Conservation (phyloP, 1,139 yeast genomes). For the Kodamaea suecica region DNA sequence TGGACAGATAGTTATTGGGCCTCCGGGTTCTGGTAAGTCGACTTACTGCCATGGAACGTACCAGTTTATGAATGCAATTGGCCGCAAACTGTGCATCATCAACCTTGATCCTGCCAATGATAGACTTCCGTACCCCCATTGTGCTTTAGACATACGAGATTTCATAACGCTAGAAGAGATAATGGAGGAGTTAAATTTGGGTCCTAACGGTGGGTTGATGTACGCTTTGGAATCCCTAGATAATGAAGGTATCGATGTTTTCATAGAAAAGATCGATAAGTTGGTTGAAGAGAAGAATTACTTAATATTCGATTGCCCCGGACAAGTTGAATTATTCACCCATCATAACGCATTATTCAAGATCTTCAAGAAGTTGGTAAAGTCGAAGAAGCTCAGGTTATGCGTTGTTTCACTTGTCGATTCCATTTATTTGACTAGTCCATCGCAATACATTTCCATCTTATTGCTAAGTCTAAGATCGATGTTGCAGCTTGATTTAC, state of each 20-base stretch:
- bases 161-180: slow-evolving; percentile 83
- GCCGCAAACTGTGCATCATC: slow-evolving; percentile 76
- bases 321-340: slow-evolving; percentile 49
- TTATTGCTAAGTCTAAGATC: slow-evolving; percentile 73
- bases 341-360: slow-evolving; percentile 41
- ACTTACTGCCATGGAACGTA: slow-evolving; percentile 91
- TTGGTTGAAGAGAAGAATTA: slow-evolving; percentile 63
- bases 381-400: slow-evolving; percentile 62
- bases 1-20: slow-evolving; percentile 94
- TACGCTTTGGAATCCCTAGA: slow-evolving; percentile 74
- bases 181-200: slow-evolving; percentile 75
- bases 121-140: slow-evolving; percentile 63
- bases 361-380: slow-evolving; percentile 34
- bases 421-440: slow-evolving; percentile 77
- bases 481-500: slow-evolving; percentile 47
- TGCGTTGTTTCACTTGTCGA: slow-evolving; percentile 89
- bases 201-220: slow-evolving; percentile 96
- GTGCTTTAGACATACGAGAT: slow-evolving; percentile 85
- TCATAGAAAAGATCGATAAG: slow-evolving; percentile 55
- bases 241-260: slow-evolving; percentile 47
- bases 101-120: slow-evolving; percentile 97
- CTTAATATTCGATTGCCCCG: slow-evolving; percentile 81
- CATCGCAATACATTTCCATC: slow-evolving; percentile 88
- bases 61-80: slow-evolving; percentile 91
- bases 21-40: slow-evolving; percentile 97